Percentiles rank a stretch among this genome's conserved stretches.
phyloP scores from a whole-genome alignment of 306 rosid species.

The Herpetospermum pedunculosum region DNA sequence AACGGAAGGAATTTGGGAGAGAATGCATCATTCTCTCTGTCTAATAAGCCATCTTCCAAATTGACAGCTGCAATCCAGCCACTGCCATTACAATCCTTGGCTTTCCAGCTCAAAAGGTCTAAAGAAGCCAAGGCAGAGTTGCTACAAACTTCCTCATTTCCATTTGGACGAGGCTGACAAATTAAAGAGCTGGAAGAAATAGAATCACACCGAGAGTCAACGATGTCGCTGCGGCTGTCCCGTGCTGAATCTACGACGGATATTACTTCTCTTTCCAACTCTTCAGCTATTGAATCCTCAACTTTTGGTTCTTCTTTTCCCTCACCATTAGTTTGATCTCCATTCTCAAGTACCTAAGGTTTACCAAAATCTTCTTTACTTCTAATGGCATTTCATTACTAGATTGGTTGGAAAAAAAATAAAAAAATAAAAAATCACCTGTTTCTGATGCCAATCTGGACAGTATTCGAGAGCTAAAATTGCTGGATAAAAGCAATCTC shows the following conservation, averaged over 20 bases:
- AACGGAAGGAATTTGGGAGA: constrained; percentile 18
- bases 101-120: not conserved
- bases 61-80: not conserved
- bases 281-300: constrained; percentile 16
- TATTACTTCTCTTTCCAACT: constrained; percentile 14
- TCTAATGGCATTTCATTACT: not conserved
- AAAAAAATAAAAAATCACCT: constrained; percentile 29
- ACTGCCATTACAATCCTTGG: not conserved
- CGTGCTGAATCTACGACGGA: constrained; percentile 17
- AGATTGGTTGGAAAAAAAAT: not conserved
- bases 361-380: constrained; percentile 13
- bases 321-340: constrained; percentile 13
- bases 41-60: not conserved
- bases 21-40: not conserved
- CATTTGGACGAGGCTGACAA: not conserved
- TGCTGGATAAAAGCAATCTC: constrained; percentile 34
- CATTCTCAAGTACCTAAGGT: constrained; percentile 10
- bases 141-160: not conserved
- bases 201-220: not conserved
- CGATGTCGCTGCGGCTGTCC: not conserved
- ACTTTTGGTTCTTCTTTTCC: constrained; percentile 15
- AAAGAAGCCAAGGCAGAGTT: not conserved
- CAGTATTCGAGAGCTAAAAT: constrained; percentile 53
- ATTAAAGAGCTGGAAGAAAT: not conserved
- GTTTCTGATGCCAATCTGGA: constrained; percentile 42